Evolutionary conservation across 2,329 filamentous ascomycete species (phyloP).

Genomic region (Trichoderma simmonsii): DNA sequence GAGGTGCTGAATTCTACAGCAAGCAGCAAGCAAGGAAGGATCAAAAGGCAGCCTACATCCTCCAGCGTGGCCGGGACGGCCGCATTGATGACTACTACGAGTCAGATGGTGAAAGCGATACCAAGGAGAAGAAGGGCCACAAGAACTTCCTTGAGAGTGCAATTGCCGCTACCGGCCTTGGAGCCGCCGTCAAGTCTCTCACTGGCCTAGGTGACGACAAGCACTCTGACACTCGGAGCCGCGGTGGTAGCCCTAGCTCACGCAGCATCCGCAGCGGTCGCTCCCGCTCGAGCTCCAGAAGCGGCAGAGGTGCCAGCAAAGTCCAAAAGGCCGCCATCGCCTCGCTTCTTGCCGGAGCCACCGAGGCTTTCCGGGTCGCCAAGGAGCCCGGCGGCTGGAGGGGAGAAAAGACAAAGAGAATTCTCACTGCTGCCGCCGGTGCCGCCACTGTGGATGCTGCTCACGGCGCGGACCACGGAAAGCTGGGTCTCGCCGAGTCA

Average conservation of each 20-base stretch:
- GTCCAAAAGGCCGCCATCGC: conserved; percentile 87
- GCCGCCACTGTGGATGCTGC: conserved; percentile 83
- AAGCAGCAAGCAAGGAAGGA: conserved; percentile 58
- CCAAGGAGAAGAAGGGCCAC: conserved; percentile 57
- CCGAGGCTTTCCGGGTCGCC: conserved; percentile 86
- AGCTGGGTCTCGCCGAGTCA: conserved; percentile 79
- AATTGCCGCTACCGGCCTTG: conserved; percentile 59
- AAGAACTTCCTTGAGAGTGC: conserved; percentile 64
- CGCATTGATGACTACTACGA: conserved; percentile 53
- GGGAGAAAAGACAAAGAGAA: conserved; percentile 85
- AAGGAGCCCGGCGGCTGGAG: conserved; percentile 88
- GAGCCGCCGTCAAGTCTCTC: conserved; percentile 58
- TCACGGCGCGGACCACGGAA: conserved; percentile 71
- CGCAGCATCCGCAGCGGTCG: conserved; percentile 54
- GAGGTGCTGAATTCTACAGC: conserved; percentile 61
- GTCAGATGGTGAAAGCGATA: conserved; percentile 48
- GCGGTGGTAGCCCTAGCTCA: conserved; percentile 45
- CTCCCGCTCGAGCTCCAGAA: conserved; percentile 45
- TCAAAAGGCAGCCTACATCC: conserved; percentile 51
- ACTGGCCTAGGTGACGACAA: conserved; percentile 48
- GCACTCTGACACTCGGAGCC: conserved; percentile 43
- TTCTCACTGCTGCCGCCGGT: conserved; percentile 81
- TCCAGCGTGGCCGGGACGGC: conserved; percentile 54
- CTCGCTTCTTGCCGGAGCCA: conserved; percentile 82
- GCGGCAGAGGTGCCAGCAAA: conserved; percentile 50